phyloP scores from a whole-genome alignment of 768 basidiomycete genomes.

The Macrocybe gigantea region DNA sequence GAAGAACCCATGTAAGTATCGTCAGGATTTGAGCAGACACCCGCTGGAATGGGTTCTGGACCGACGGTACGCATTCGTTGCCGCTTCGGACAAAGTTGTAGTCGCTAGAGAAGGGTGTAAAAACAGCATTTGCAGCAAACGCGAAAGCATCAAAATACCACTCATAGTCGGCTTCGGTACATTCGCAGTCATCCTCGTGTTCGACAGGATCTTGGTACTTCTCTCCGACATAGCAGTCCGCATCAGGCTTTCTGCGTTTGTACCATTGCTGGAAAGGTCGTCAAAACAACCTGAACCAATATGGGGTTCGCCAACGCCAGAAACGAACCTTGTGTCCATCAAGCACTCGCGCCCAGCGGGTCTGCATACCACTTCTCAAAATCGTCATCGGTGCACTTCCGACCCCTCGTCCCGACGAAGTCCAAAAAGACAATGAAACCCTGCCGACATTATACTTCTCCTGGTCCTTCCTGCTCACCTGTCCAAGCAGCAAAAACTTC shows the following conservation, averaged over 20 bases:
- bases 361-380: slow-evolving; percentile 86
- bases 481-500: slow-evolving; percentile 88
- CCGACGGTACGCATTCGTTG: slow-evolving; percentile 79
- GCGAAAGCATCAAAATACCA: slow-evolving; percentile 51
- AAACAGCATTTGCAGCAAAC: not conserved
- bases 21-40: slow-evolving; percentile 52
- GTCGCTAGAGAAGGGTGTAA: slow-evolving; percentile 45
- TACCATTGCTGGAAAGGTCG: slow-evolving; percentile 81
- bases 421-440: slow-evolving; percentile 75
- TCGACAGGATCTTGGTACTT: slow-evolving; percentile 85
- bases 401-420: slow-evolving; percentile 62
- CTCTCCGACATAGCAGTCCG: slow-evolving; percentile 85
- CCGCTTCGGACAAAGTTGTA: slow-evolving; percentile 82
- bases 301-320: not conserved
- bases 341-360: slow-evolving; percentile 65
- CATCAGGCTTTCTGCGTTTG: slow-evolving; percentile 71
- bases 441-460: slow-evolving; percentile 39
- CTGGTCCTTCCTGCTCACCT: slow-evolving; percentile 58
- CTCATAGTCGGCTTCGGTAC: slow-evolving; percentile 87
- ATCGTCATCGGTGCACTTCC: slow-evolving; percentile 66
- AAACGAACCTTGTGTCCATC: slow-evolving; percentile 81
- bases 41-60: slow-evolving; percentile 81
- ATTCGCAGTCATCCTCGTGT: slow-evolving; percentile 79
- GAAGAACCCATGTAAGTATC: slow-evolving; percentile 82
- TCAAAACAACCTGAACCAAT: not conserved